Conservation (phyloP, 805 yeast species). For the Torulaspora microellipsoides region DNA sequence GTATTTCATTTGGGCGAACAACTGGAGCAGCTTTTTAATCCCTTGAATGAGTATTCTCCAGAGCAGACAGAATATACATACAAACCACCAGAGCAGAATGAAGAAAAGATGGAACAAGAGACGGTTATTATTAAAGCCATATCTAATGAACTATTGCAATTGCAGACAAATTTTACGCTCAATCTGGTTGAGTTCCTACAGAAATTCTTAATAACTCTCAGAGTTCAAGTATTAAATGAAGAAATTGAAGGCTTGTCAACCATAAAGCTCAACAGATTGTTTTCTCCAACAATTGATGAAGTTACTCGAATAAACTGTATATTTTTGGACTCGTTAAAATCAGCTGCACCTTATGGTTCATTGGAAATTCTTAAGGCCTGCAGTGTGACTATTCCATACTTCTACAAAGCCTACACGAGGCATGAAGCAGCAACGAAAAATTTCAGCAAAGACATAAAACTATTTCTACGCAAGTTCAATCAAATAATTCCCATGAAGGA, state of each 20-base stretch:
- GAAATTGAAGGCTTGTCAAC: slow-evolving; percentile 52
- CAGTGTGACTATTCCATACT: slow-evolving; percentile 80
- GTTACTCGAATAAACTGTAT: slow-evolving; percentile 86
- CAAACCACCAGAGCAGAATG: slow-evolving; percentile 48
- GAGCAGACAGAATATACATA: slow-evolving; percentile 75
- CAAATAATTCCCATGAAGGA: slow-evolving; percentile 26
- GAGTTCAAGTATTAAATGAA: slow-evolving; percentile 61
- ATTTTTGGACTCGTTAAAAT: slow-evolving; percentile 65
- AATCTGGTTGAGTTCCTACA: slow-evolving; percentile 71
- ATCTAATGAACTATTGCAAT: slow-evolving; percentile 58
- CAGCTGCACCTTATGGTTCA: slow-evolving; percentile 65
- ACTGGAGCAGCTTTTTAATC: slow-evolving; percentile 83
- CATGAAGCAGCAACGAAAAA: slow-evolving; percentile 87
- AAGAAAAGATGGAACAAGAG: slow-evolving; percentile 14
- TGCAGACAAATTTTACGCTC: slow-evolving; percentile 73
- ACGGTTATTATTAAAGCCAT: slow-evolving; percentile 43
- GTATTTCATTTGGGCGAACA: slow-evolving; percentile 81
- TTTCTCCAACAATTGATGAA: slow-evolving; percentile 96
- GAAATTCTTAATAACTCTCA: slow-evolving; percentile 69
- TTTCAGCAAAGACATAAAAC: slow-evolving; percentile 46
- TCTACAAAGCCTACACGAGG: slow-evolving; percentile 86
- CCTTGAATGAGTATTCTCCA: slow-evolving; percentile 86
- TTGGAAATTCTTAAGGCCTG: slow-evolving; percentile 75
- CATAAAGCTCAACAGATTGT: slow-evolving; percentile 64
- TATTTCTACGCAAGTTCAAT: slow-evolving; percentile 39